phyloP scores from a whole-genome alignment of 129 eudicot genomes.

The Tagetes patula region DNA sequence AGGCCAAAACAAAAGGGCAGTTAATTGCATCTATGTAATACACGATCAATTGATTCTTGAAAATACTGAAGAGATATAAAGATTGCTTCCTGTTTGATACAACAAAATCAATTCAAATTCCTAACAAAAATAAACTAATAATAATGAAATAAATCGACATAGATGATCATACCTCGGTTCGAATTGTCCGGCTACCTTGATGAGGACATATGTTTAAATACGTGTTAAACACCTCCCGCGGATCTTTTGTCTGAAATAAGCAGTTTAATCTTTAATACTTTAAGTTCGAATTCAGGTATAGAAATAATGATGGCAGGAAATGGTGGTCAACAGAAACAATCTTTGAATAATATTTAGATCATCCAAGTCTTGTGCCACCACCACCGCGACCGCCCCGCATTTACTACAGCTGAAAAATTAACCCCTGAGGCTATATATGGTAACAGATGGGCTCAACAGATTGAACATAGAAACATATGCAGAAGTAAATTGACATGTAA shows the following conservation, averaged over 20 bases:
- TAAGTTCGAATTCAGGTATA: not conserved
- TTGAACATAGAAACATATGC: not conserved
- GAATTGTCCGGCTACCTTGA: slow-evolving; percentile 97
- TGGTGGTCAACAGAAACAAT: not conserved
- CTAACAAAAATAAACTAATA: not conserved
- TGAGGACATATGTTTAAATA: slow-evolving; percentile 83
- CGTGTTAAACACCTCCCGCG: slow-evolving; percentile 55
- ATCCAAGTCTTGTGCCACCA: not conserved
- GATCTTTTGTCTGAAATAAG: slow-evolving; percentile 72
- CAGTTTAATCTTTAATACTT: not conserved
- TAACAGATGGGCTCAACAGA: not conserved
- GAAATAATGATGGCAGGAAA: too few relatives aligned
- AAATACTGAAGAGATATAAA: slow-evolving; percentile 90
- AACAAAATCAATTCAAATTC: slow-evolving; percentile 2
- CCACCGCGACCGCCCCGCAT: not conserved
- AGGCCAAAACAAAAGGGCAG: slow-evolving; percentile 1
- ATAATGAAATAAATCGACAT: not conserved
- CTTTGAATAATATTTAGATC: too few relatives aligned
- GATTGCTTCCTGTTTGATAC: slow-evolving; percentile 77
- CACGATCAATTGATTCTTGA: slow-evolving; percentile 85
- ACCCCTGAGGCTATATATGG: not conserved
- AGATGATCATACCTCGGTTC: slow-evolving; percentile 71
- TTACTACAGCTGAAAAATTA: not conserved
- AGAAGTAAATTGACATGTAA: not conserved
- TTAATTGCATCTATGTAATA: slow-evolving; percentile 27